A percentile compares a stretch with the other conserved stretches of the same genome.
These are phyloP conservation scores for Apiotrichum veenhuisii DNA, from an alignment of 1,284 basidiomycete genomes.

Conservation along the genomic window DNA sequence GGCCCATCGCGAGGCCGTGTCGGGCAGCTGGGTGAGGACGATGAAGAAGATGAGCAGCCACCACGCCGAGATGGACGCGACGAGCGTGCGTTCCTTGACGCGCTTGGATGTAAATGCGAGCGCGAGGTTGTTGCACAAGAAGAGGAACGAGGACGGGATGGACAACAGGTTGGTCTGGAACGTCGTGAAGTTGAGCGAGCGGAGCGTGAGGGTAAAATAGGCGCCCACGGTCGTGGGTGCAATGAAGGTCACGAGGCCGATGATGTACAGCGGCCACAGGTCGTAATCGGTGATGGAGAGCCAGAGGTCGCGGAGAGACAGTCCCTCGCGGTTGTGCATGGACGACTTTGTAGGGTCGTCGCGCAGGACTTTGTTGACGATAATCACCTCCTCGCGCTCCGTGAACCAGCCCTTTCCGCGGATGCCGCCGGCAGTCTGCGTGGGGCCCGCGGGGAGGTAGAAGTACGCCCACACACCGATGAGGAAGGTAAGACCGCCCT, in stretches of 20 bases:
- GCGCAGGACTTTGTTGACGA: constrained; percentile 51
- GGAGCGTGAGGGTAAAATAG: constrained; percentile 24
- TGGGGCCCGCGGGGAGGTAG: constrained; percentile 32
- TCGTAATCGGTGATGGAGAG: constrained; percentile 44
- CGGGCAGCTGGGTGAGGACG: constrained; percentile 21
- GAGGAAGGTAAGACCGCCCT: constrained; percentile 36
- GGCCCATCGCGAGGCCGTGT: constrained; percentile 15
- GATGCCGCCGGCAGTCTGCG: constrained; percentile 6
- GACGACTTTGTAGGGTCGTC: constrained; percentile 49
- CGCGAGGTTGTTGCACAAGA: constrained; percentile 35
- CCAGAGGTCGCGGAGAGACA: constrained; percentile 27
- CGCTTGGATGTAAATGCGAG: constrained; percentile 28
- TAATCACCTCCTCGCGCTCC: constrained; percentile 50
- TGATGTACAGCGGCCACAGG: constrained; percentile 47
- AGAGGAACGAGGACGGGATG: constrained; percentile 35
- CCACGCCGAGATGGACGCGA: constrained; percentile 21
- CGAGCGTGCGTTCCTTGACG: constrained; percentile 28
- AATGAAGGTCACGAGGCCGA: constrained; percentile 22
- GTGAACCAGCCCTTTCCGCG: constrained; percentile 46
- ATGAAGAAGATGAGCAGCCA: constrained; percentile 35
- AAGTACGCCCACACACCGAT: constrained; percentile 39
- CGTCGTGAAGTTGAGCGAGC: constrained; percentile 32
- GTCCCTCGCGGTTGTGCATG: constrained; percentile 51
- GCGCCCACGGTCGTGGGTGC: constrained; percentile 23
- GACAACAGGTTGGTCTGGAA: constrained; percentile 45